Base-by-base conservation (phyloP, 257 asterid genomes). In the Verbascum thapsus region DNA sequence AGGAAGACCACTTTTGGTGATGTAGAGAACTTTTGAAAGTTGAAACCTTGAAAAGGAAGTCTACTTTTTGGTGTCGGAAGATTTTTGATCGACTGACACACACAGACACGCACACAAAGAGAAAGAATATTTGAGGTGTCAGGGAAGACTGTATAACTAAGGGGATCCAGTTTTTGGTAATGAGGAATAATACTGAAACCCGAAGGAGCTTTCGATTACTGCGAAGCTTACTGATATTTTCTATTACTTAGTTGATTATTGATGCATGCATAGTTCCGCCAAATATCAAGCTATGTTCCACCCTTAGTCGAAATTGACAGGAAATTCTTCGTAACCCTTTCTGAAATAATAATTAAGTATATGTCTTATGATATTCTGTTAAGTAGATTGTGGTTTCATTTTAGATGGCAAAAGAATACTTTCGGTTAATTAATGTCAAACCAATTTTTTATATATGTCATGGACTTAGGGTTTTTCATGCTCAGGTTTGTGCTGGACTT, bases 401-500 rank as follows among this genome's bases (percentile, higher is more conserved):
- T 39, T 54, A 56, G 68, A 51, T 22, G 41, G 44, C 43, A 60
- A 53, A 54, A 63, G 48, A 53, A 49, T 44, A 42, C 7, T 18
- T 51, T 42, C 40, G 6, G 45, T 40, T 16, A 26, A 50, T 10
- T 48, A 43, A 32, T 60, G 52, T 56, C 66, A 7, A 57, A 10
- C 8, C 19, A 17, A 55, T 74, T 60, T 3, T 48, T 42, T 64
- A 61, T 34, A 22, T 16, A 16, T 69, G 37, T 68, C 12, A 43
- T 42, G n/a, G 19, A 49, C 39, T 52, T 53, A n/a, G 47, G 59
- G 56, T 17, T 71, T 65, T 20, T 61, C 56, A 69, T 71, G 37
- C 53, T 66, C 85, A 94, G 98, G 94, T 94, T 69, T 94, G 99
- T 76, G 98, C 99, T 52, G 99, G 99, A 65, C 96, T 94, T 65